Evolutionary conservation across 192 early-diverging fungal species (phyloP).

Genomic region (Rhizophlyctis rosea): DNA sequence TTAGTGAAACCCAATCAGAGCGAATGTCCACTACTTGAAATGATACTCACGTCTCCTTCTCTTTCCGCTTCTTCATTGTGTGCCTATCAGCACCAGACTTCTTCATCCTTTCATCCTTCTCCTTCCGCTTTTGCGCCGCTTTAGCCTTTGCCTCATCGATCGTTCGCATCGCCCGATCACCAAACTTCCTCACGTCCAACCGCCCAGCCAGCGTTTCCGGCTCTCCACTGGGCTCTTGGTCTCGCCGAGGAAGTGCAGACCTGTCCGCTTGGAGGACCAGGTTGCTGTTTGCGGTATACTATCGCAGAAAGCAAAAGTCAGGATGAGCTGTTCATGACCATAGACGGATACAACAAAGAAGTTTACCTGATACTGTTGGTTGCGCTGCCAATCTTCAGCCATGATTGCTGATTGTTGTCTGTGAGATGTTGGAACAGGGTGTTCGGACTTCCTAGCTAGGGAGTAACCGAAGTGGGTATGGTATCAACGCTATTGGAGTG

Average conservation of each 20-base stretch:
- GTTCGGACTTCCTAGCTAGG: too few relatives aligned
- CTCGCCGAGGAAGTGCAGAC: constrained; percentile 70
- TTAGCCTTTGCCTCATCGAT: constrained; percentile 64
- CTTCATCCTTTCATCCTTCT: constrained; percentile 54
- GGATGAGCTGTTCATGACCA: too few relatives aligned
- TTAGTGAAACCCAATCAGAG: too few relatives aligned
- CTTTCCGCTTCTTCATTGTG: constrained; percentile 37
- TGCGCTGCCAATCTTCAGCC: constrained; percentile 33
- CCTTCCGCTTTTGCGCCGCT: constrained; percentile 50
- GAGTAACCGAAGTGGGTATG: too few relatives aligned
- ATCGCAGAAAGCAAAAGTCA: too few relatives aligned
- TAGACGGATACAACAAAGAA: too few relatives aligned
- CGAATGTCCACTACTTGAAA: too few relatives aligned
- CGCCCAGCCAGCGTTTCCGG: constrained; percentile 86
- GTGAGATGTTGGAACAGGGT: too few relatives aligned
- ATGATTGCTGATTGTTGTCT: too few relatives aligned
- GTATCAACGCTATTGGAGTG: too few relatives aligned
- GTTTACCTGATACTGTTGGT: constrained; percentile 30
- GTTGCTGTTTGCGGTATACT: constrained; percentile 89
- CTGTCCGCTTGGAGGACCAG: constrained; percentile 92
- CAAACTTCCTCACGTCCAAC: constrained; percentile 83
- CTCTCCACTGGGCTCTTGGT: constrained; percentile 94
- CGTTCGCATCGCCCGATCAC: constrained; percentile 69
- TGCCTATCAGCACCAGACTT: constrained; percentile 29
- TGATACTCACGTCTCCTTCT: too few relatives aligned